A percentile compares a stretch with the other conserved stretches of the same genome.
Conservation (phyloP, 352 stramenopile species). For the Saprolegnia diclina region DNA sequence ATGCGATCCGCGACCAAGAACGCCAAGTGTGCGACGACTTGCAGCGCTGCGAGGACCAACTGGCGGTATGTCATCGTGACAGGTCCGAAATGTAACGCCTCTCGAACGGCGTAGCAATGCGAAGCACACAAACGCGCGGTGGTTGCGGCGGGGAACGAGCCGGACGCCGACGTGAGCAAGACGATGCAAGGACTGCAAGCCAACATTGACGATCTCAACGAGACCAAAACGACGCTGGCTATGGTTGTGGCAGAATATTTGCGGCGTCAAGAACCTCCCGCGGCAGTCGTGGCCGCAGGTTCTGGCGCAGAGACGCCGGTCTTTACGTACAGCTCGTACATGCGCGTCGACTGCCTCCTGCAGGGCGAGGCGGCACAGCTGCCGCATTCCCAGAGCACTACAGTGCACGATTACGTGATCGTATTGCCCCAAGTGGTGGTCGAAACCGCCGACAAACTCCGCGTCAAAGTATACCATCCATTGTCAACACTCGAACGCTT, state of each 20-base stretch:
- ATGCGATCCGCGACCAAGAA: too few relatives aligned
- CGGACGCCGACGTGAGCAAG: not conserved
- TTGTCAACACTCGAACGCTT: not conserved
- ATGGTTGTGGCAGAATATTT: not conserved
- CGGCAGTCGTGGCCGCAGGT: not conserved
- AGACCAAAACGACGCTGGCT: not conserved
- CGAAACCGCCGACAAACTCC: conserved; percentile 39
- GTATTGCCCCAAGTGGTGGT: conserved; percentile 46
- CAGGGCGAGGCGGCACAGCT: not conserved
- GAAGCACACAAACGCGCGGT: too few relatives aligned
- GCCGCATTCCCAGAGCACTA: too few relatives aligned
- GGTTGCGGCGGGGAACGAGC: too few relatives aligned
- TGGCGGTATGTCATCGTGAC: too few relatives aligned
- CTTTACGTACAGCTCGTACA: not conserved
- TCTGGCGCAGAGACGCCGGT: not conserved
- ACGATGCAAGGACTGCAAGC: not conserved
- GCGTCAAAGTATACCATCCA: conserved; percentile 29
- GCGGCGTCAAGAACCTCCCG: not conserved
- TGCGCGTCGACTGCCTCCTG: conserved; percentile 9
- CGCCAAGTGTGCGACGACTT: too few relatives aligned
- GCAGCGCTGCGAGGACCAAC: too few relatives aligned
- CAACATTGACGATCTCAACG: not conserved
- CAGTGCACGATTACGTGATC: conserved; percentile 35
- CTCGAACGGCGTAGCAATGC: too few relatives aligned
- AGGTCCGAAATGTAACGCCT: too few relatives aligned